phyloP scores from a whole-genome alignment of 768 basidiomycete species.

The Leccinellum albellum region DNA sequence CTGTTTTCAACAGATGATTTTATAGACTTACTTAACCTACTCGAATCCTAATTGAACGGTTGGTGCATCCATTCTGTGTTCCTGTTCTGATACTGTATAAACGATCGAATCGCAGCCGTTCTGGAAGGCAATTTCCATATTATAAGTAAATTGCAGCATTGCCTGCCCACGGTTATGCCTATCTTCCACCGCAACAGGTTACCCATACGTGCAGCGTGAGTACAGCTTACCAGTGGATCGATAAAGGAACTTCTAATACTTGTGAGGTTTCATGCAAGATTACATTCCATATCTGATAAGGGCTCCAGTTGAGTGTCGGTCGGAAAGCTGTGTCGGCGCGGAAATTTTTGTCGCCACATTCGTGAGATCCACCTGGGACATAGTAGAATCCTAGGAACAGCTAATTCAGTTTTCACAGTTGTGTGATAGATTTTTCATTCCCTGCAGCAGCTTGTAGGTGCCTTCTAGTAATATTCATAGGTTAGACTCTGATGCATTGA shows the following conservation, averaged over 20 bases:
- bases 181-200: neutral
- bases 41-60: neutral
- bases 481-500: too few relatives aligned
- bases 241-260: neutral
- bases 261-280: neutral
- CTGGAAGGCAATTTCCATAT: neutral
- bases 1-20: too few relatives aligned
- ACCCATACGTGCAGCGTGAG: neutral
- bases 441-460: too few relatives aligned
- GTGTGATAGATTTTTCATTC: too few relatives aligned
- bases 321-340: neutral
- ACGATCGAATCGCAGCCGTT: neutral
- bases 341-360: too few relatives aligned
- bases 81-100: neutral
- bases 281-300: neutral
- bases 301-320: too few relatives aligned
- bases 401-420: too few relatives aligned
- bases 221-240: neutral
- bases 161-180: neutral
- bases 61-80: neutral
- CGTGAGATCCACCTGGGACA: too few relatives aligned
- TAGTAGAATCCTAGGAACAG: too few relatives aligned
- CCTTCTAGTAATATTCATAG: too few relatives aligned
- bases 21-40: too few relatives aligned
- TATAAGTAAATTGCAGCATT: neutral